Percentiles rank a stretch among this genome's conserved stretches.
Conservation (phyloP, 1,139 yeast species). For the Zhuliangozyma parablackwelliae region DNA sequence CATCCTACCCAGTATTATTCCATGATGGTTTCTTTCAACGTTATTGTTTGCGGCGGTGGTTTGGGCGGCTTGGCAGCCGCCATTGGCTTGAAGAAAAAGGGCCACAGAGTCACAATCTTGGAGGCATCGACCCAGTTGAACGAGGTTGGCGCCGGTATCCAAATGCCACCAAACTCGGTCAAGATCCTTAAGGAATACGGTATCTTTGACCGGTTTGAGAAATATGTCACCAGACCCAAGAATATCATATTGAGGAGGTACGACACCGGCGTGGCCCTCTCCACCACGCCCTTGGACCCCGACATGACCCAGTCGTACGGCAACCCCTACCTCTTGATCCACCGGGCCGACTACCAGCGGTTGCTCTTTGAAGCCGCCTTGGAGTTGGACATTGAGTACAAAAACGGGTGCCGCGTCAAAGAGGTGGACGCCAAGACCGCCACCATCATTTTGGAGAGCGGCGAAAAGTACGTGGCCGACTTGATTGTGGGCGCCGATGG, state of each 20-base stretch:
- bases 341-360: constrained; percentile 25
- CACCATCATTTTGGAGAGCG: constrained; percentile 17
- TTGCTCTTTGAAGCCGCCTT: constrained; percentile 18
- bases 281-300: constrained; percentile 19
- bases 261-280: constrained; percentile 19
- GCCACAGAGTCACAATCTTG: constrained; percentile 28
- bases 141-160: constrained; percentile 39
- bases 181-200: constrained; percentile 20
- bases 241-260: constrained; percentile 18
- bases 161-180: constrained; percentile 28
- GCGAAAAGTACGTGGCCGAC: constrained; percentile 21
- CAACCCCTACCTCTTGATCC: constrained; percentile 19
- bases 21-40: constrained; percentile 11
- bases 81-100: constrained; percentile 24
- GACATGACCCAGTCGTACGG: constrained; percentile 15
- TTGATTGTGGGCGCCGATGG: constrained; percentile 36
- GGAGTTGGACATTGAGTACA: constrained; percentile 18
- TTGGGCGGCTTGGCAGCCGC: constrained; percentile 34
- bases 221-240: constrained; percentile 20
- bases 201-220: constrained; percentile 16
- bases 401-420: constrained; percentile 16
- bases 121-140: constrained; percentile 25
- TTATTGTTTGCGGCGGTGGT: constrained; percentile 33
- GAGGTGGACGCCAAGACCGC: constrained; percentile 18
- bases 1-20: too few relatives aligned